Conservation (phyloP, 1,284 basidiomycete species). For the Coniophora puteana region DNA sequence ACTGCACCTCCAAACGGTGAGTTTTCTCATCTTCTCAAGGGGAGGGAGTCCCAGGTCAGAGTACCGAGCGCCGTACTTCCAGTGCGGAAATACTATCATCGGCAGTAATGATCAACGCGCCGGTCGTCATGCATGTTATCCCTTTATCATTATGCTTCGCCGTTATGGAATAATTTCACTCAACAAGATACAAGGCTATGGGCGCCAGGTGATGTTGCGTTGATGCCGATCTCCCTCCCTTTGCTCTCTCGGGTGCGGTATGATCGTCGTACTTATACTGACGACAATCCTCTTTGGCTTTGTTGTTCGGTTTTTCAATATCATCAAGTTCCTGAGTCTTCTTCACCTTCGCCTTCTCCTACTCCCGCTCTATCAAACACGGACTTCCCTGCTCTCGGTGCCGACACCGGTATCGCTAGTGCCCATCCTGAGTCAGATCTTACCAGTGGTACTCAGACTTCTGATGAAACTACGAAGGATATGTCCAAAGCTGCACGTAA, state of each 20-base stretch:
- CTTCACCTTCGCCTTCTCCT: constrained; percentile 44
- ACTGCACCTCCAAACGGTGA: constrained; percentile 59
- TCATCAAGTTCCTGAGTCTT: constrained; percentile 38
- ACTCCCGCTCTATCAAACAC: constrained; percentile 57
- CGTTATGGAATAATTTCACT: too few relatives aligned
- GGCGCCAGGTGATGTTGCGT: too few relatives aligned
- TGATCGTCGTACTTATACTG: constrained; percentile 45
- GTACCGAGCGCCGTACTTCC: constrained; percentile 81
- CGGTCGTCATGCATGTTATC: too few relatives aligned
- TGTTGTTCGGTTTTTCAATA: constrained; percentile 22
- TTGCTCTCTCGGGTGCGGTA: constrained; percentile 35
- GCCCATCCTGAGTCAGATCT: constrained; percentile 25
- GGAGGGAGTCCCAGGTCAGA: constrained; percentile 70
- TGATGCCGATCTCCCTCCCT: too few relatives aligned
- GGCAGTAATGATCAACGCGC: constrained; percentile 45
- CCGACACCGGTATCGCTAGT: constrained; percentile 21
- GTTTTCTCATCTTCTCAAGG: constrained; percentile 51
- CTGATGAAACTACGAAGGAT: constrained; percentile 32
- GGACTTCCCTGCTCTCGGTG: constrained; percentile 66
- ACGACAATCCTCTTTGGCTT: constrained; percentile 39
- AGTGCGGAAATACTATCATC: constrained; percentile 74
- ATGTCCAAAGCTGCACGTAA: constrained; percentile 54
- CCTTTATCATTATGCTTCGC: too few relatives aligned
- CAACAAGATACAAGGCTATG: too few relatives aligned
- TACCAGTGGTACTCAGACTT: constrained; percentile 28